These are phyloP conservation scores for Penicillium arizonense DNA, from an alignment of 495 filamentous ascomycete species.

Conservation along the genomic window DNA sequence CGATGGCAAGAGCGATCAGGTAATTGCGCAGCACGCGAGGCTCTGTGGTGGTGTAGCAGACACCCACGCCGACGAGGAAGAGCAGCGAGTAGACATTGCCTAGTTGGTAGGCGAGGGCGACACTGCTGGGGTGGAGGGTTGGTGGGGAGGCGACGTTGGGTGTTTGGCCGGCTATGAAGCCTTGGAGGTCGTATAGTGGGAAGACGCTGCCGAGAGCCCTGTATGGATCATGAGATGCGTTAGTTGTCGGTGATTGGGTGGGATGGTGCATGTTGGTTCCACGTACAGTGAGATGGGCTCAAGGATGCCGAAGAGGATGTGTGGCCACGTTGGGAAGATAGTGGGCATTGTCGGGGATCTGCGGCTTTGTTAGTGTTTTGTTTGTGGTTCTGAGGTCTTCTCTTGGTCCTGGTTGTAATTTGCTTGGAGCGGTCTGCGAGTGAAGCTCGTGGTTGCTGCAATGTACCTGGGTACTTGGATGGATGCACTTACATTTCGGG, in stretches of 20 bases:
- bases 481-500: neutral
- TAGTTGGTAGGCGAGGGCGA: constrained; percentile 57
- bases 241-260: constrained; percentile 4
- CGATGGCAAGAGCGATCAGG: constrained; percentile 61
- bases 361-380: neutral
- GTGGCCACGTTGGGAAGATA: constrained; percentile 42
- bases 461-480: neutral
- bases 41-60: constrained; percentile 63
- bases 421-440: neutral
- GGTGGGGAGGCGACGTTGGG: constrained; percentile 29
- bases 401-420: constrained; percentile 1
- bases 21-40: constrained; percentile 65
- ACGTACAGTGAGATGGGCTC: constrained; percentile 69
- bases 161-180: constrained; percentile 62
- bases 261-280: constrained; percentile 2
- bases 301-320: constrained; percentile 49
- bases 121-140: constrained; percentile 39
- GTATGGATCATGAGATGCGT: constrained; percentile 7
- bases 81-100: constrained; percentile 67
- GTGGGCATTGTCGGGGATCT: constrained; percentile 28
- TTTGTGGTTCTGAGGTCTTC: neutral
- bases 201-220: constrained; percentile 56
- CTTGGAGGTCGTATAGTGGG: constrained; percentile 53
- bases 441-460: constrained; percentile 1
- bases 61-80: constrained; percentile 57